These are phyloP conservation scores for Corynespora cassiicola DNA, from an alignment of 2,329 filamentous ascomycete species.

Conservation along the genomic window DNA sequence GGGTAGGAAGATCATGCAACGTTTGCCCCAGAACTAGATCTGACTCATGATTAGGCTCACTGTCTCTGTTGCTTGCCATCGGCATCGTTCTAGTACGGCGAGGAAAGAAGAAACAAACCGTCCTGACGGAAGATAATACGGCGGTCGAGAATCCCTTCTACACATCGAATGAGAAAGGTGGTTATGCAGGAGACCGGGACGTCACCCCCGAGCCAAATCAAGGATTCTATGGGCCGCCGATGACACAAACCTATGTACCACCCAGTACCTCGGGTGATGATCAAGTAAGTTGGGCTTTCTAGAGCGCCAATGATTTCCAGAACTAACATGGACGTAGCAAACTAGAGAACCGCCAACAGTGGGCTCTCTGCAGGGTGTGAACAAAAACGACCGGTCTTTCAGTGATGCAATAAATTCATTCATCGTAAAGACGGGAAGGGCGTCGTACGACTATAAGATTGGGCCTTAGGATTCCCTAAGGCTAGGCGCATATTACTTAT, in stretches of 20 bases:
- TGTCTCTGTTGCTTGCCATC: constrained; percentile 4
- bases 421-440: constrained; percentile 4
- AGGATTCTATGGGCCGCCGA: too few relatives aligned
- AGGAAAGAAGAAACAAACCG: constrained; percentile 1
- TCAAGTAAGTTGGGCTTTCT: too few relatives aligned
- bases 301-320: too few relatives aligned
- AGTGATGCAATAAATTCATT: constrained; percentile 5
- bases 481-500: too few relatives aligned
- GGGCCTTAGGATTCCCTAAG: too few relatives aligned
- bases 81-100: constrained; percentile 3
- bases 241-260: too few relatives aligned
- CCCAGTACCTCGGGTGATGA: neutral
- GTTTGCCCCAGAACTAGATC: too few relatives aligned
- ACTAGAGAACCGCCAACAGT: too few relatives aligned
- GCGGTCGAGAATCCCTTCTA: neutral
- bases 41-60: too few relatives aligned
- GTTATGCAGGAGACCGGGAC: too few relatives aligned
- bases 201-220: too few relatives aligned
- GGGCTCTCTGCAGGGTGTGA: neutral
- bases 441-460: neutral
- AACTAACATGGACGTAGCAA: too few relatives aligned
- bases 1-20: constrained; percentile 4
- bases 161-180: neutral
- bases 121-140: constrained; percentile 6
- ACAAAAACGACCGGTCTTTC: neutral